phyloP scores from a whole-genome alignment of 176 grass and related monocot species.

The Rhynchospora pubera region DNA sequence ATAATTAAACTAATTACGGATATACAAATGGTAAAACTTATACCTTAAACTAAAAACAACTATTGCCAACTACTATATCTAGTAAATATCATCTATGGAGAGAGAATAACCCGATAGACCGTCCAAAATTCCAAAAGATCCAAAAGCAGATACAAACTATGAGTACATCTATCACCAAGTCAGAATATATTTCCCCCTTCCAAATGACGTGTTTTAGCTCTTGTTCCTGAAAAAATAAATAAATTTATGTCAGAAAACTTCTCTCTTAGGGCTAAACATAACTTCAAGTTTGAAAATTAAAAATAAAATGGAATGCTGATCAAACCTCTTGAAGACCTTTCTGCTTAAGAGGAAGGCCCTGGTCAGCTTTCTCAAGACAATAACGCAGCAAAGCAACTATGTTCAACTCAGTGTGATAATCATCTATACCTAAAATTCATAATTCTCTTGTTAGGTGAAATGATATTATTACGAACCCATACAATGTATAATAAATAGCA shows the following conservation, averaged over 20 bases:
- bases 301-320: background rate
- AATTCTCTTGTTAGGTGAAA: conserved; percentile 7
- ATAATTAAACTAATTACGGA: too few species aligned
- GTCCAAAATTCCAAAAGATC: background rate
- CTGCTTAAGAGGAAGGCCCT: conserved; percentile 3
- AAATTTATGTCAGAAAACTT: background rate
- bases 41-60: background rate
- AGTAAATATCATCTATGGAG: background rate
- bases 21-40: background rate
- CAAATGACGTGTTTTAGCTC: background rate
- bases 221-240: conserved; percentile 8
- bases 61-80: background rate
- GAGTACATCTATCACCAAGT: background rate
- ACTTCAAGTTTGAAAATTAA: background rate
- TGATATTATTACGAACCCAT: background rate
- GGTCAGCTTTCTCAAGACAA: conserved; percentile 17
- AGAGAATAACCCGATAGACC: background rate
- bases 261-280: background rate
- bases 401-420: conserved; percentile 9
- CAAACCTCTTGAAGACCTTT: conserved; percentile 6
- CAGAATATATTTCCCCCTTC: background rate
- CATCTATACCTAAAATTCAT: conserved; percentile 15
- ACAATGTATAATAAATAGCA: background rate
- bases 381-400: conserved; percentile 2
- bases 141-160: conserved; percentile 7